Evolutionary conservation across 2,329 filamentous ascomycete species (phyloP).

Genomic region (Penicillium sp.): DNA sequence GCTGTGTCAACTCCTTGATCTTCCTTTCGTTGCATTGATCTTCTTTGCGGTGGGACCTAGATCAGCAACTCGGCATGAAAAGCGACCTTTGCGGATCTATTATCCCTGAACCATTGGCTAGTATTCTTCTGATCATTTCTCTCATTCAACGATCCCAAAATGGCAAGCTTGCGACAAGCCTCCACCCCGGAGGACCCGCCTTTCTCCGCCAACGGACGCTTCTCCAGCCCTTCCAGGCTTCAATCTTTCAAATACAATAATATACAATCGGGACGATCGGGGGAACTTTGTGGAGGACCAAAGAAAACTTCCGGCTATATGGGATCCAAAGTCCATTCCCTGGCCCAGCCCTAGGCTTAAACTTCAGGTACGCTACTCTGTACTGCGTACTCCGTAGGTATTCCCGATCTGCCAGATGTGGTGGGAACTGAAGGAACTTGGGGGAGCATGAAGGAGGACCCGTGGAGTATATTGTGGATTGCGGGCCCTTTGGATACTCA

Average conservation of each 20-base stretch:
- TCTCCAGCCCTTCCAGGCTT: not conserved
- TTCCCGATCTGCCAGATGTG: slow-evolving; percentile 11
- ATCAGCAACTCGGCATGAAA: not conserved
- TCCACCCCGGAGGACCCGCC: slow-evolving; percentile 12
- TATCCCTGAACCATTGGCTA: not conserved
- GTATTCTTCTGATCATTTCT: not conserved
- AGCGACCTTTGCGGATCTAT: not conserved
- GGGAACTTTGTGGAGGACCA: not conserved
- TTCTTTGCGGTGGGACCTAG: not conserved
- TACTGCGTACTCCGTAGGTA: slow-evolving; percentile 4
- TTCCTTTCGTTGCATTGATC: not conserved
- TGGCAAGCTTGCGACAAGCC: slow-evolving; percentile 16
- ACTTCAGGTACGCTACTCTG: slow-evolving; percentile 8
- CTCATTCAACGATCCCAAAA: slow-evolving; percentile 1
- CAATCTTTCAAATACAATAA: not conserved
- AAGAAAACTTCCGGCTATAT: not conserved
- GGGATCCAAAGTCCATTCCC: not conserved
- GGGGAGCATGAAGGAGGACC: not conserved
- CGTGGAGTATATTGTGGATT: not conserved
- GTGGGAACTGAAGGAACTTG: not conserved
- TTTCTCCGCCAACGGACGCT: slow-evolving; percentile 20
- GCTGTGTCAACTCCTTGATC: not conserved
- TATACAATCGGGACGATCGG: not conserved
- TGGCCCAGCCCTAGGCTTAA: not conserved
- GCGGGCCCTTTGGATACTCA: not conserved